Percentiles rank a stretch among this genome's conserved stretches.
These are phyloP conservation scores for Taiozyma sp. DNA, from an alignment of 1,139 yeast species.

Conservation along the genomic window DNA sequence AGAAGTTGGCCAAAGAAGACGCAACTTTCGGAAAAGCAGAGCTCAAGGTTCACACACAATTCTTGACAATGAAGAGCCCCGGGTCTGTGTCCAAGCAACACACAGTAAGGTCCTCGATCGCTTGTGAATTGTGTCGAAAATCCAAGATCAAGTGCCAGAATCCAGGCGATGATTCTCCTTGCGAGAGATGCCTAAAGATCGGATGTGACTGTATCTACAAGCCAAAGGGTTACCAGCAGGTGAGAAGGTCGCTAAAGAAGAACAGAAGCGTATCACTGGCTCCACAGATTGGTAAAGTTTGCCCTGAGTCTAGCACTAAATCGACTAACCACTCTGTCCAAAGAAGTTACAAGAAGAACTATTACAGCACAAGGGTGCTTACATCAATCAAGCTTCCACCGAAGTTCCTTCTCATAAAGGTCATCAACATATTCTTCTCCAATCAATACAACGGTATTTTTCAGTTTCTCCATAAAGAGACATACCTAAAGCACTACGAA, in stretches of 20 bases:
- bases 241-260: background rate
- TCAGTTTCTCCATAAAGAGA: constrained; percentile 8
- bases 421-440: constrained; percentile 11
- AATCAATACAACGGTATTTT: constrained; percentile 12
- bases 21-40: background rate
- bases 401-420: constrained; percentile 7
- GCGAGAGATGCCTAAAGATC: constrained; percentile 7
- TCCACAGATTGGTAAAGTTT: background rate
- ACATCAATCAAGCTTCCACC: constrained; percentile 8
- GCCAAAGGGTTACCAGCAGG: constrained; percentile 11
- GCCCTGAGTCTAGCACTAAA: background rate
- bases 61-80: background rate
- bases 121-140: constrained; percentile 11
- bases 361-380: constrained; percentile 1
- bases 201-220: constrained; percentile 9
- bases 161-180: constrained; percentile 5
- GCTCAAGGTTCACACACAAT: background rate
- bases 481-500: constrained; percentile 5
- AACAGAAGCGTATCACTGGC: background rate
- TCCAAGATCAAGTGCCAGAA: constrained; percentile 10
- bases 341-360: background rate
- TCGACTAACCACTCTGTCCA: background rate
- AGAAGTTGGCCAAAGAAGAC: background rate
- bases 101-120: constrained; percentile 7
- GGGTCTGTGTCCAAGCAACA: background rate